These are phyloP conservation scores for Kodamaea jinghongensis DNA, from an alignment of 805 yeast genomes.

Conservation along the genomic window DNA sequence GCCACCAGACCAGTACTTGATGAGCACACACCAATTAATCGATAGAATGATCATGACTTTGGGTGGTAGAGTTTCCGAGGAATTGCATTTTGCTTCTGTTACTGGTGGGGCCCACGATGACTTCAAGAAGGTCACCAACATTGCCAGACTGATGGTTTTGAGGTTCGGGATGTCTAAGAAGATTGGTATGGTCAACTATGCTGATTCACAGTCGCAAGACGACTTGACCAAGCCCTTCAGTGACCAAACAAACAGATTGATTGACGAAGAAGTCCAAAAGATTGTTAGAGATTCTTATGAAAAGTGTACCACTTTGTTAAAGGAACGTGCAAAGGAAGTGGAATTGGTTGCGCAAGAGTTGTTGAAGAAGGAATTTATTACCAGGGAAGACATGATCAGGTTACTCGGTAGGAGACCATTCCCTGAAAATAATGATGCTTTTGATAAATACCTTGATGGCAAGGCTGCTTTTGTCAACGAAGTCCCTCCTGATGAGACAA, in stretches of 20 bases:
- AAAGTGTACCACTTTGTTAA: conserved; percentile 65
- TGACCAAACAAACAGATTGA: conserved; percentile 76
- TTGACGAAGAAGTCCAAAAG: conserved; percentile 80
- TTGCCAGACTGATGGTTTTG: conserved; percentile 92
- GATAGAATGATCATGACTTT: conserved; percentile 96
- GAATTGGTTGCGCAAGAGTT: conserved; percentile 85
- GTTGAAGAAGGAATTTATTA: conserved; percentile 81
- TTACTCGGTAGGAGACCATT: conserved; percentile 89
- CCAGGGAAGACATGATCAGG: conserved; percentile 91
- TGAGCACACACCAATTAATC: conserved; percentile 70
- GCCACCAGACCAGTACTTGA: conserved; percentile 86
- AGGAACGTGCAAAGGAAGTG: conserved; percentile 70
- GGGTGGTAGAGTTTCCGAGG: conserved; percentile 97
- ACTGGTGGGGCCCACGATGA: conserved; percentile 97
- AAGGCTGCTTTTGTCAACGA: conserved; percentile 42
- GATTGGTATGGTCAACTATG: conserved; percentile 77
- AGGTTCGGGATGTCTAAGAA: conserved; percentile 86
- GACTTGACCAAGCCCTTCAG: conserved; percentile 83
- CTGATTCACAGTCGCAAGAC: conserved; percentile 65
- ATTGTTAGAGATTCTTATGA: conserved; percentile 74
- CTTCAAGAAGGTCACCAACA: conserved; percentile 89
- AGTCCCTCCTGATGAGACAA: conserved; percentile 25
- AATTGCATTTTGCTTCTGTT: conserved; percentile 84
- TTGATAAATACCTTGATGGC: conserved; percentile 66
- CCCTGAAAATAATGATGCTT: conserved; percentile 87